Conservation (phyloP, 2,329 filamentous ascomycete genomes). For the Rhinocladiella similis region DNA sequence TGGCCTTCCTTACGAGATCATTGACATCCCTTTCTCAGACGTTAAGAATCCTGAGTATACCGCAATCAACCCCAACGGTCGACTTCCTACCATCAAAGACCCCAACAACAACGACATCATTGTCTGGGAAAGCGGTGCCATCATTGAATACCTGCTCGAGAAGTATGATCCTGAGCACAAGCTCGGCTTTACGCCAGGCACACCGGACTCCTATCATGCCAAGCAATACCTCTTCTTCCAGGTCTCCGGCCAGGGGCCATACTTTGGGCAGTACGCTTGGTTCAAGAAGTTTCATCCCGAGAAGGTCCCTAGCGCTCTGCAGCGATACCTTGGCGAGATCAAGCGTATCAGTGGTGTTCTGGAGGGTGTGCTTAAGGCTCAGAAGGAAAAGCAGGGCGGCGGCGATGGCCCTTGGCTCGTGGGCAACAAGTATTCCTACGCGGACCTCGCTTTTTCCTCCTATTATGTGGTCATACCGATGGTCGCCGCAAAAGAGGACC, state of each 20-base stretch:
- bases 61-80: constrained; percentile 30
- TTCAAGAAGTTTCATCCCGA: constrained; percentile 45
- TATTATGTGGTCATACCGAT: constrained; percentile 26
- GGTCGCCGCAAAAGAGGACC: constrained; percentile 14
- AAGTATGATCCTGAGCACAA: constrained; percentile 44
- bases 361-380: constrained; percentile 38
- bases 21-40: constrained; percentile 23
- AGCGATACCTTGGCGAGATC: constrained; percentile 48
- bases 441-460: constrained; percentile 43
- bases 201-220: constrained; percentile 39
- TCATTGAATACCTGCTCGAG: constrained; percentile 46
- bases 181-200: constrained; percentile 36
- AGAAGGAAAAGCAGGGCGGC: constrained; percentile 11
- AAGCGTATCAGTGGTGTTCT: constrained; percentile 48
- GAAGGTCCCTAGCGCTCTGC: constrained; percentile 42
- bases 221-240: constrained; percentile 51
- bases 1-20: constrained; percentile 34
- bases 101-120: constrained; percentile 39
- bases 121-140: constrained; percentile 48
- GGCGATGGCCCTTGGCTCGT: constrained; percentile 40
- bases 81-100: constrained; percentile 37
- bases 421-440: constrained; percentile 45
- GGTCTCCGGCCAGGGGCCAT: constrained; percentile 49
- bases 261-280: constrained; percentile 50
- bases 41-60: constrained; percentile 30